Evolutionary conservation across 345 rosid genomes (phyloP), one percentile per base, ranked within the genome.

Genomic region (Bruguiera gymnorhiza): DNA sequence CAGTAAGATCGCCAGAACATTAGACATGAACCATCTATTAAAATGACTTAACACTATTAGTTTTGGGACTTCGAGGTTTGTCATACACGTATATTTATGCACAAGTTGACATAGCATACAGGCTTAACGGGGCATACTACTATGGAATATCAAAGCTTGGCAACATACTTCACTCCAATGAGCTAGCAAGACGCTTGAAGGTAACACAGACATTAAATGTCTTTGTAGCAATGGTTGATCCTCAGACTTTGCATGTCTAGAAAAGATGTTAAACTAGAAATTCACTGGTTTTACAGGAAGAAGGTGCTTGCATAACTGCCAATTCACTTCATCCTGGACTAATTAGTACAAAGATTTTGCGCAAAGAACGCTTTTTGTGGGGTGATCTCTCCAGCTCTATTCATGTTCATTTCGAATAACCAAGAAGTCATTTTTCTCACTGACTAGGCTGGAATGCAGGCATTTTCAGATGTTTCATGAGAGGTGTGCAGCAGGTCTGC

Each of bases 121-220:
- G 9, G 27, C 24, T 64, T 31, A 18, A 66, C 26, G 36, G 60
- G 58, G 71, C 82, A 39, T 3, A 11, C 0, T 39, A 11, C 26
- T 83, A 83, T 78, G 75, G 73, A 20, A 74, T 67, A 58, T 80
- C 86, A 23, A 80, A 83, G 69, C 81, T 83, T 2, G 81, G 84
- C 0, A 80, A 78, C 57, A 43, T 83, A 48, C 30, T 80, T 56
- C 84, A 80, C 50, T 79, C 81, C 48, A 73, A 68, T 1, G 84
- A 78, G 55, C 81, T 76, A 36, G 65, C 82, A 34, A 80, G 73
- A 67, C 75, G 51, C 5, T 56, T 80, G 6, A 78, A 78, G 82
- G 84, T 83, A 66, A 39, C 48, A 9, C 3, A 3, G 48, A 39
- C 16, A 39, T 39, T 10, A 39, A 39, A 39, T 39, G 15, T 37